Base-by-base conservation (phyloP, 805 yeast species). In the Wickerhamiella allomyrinae region DNA sequence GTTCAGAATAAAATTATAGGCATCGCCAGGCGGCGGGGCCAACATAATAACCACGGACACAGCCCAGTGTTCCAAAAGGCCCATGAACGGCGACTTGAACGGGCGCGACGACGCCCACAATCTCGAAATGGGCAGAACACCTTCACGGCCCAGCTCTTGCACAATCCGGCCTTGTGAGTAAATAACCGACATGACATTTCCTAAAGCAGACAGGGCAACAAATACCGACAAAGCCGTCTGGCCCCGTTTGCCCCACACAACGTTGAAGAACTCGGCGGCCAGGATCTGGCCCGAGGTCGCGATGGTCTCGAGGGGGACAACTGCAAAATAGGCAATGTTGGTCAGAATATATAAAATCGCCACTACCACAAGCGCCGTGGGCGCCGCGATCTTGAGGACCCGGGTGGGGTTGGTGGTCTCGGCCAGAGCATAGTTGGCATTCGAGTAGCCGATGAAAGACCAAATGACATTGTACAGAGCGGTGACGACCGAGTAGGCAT, bases 21-120 rank as follows among this genome's bases (percentile, higher is more conserved):
- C 93, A 56, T 82, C 93, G 44, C 91, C 93, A 20, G 87, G 82
- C 15, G 91, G 89, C 34, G 84, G 83, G 3, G 89, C 91, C 37
- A 81, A 55, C 46, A 84, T 74, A 39, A 85, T 76, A 41, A 83
- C 67, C 33, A 79, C 61, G 63, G 87, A 80, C 14, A 82, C 77
- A 37, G 77, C 59, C 74, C 83, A 82, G 57, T 83, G 93, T 58
- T 79, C 79, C 51, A 77, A 67, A 41, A 83, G 64, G 40, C 89
- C 93, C 34, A 76, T 72, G 48, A 74, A 60, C 35, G 94, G 94
- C 2, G 91, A 68, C 50, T 71, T 71, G 60, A 80, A 79, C 4
- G 93, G 93, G 55, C 61, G 75, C 34, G 76, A 74, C 39, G 79
- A 63, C 4, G 87, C 84, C 60, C 77, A 80, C 50, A 84, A 70